Percentiles rank a stretch among this genome's conserved stretches.
Conservation (phyloP, 2,329 filamentous ascomycete genomes). For the Botrytis deweyae region DNA sequence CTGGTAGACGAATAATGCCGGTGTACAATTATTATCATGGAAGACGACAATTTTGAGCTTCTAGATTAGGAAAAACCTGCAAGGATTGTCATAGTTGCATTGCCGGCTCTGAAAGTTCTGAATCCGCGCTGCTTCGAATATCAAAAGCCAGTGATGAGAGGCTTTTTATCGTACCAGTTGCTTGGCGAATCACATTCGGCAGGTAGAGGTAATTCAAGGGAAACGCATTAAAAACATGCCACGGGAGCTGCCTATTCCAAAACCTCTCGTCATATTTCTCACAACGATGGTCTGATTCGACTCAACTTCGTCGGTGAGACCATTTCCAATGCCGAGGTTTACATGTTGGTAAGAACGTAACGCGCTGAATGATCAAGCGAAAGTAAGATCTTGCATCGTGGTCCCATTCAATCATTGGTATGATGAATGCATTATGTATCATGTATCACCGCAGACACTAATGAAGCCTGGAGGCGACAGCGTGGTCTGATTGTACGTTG, state of each 20-base stretch:
- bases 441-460: slow-evolving; percentile 18
- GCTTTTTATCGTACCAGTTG: neutral
- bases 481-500: slow-evolving; percentile 12
- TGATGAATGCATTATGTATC: slow-evolving; percentile 17
- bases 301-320: neutral
- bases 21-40: neutral
- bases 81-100: neutral
- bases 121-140: neutral
- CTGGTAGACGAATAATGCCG: neutral
- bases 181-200: neutral
- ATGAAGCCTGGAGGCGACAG: neutral
- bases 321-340: slow-evolving; percentile 12
- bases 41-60: neutral
- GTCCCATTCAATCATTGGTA: slow-evolving; percentile 14
- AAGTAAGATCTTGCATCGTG: slow-evolving; percentile 8
- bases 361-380: slow-evolving; percentile 16
- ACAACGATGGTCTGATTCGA: neutral
- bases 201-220: neutral
- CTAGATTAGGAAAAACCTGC: neutral
- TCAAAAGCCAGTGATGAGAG: neutral
- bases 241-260: neutral
- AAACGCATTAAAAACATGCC: neutral
- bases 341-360: neutral
- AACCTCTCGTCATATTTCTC: neutral
- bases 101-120: neutral